Evolutionary conservation across 805 yeast species (phyloP), one percentile per base, ranked within the genome.

Genomic region (Myxozyma nipponensis): DNA sequence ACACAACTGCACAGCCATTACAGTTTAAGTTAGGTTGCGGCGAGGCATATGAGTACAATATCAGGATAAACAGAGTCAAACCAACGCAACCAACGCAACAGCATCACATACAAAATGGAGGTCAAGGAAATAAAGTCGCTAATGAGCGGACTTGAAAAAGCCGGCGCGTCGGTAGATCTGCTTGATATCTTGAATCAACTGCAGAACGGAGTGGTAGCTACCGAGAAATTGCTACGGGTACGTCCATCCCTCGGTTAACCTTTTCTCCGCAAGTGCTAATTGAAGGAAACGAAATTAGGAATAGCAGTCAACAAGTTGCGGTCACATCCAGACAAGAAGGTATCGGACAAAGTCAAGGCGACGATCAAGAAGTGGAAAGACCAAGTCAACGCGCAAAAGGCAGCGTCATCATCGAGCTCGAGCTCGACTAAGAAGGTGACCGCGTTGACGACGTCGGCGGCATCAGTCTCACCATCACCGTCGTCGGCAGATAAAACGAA

Each of bases 291-390:
- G 6, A 89, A 88, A 67, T 91, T 93, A n/a, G 98, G 98, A 57
- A 91, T 93, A 17, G 91, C 90, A 6, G 97, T 93, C 38, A 93
- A 93, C 71, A 89, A 87, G 68, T 80, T 85, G 62, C 80, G 95
- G 57, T 70, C 86, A 6, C 86, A 85, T 67, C 55, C 77, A 21
- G 95, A 89, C 59, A 68, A 64, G 30, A 63, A 63, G 22, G 77
- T 93, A 41, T 73, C 83, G 10, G 69, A 75, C 1, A 69, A 85
- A 37, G 98, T 91, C 34, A 86, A 86, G 66, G 81, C 79, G 59
- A 86, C 90, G 72, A 89, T 93, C 61, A 78, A 81, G 59, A 73
- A 76, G 34, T 93, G 98, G 98, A 88, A 88, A 64, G 97, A 91
- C 57, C 82, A 82, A 45, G 95, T 91, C 15, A 82, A 67, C 26